These are phyloP conservation scores for Paraconiothyrium brasiliense DNA, from an alignment of 2,329 filamentous ascomycete genomes.

Conservation along the genomic window DNA sequence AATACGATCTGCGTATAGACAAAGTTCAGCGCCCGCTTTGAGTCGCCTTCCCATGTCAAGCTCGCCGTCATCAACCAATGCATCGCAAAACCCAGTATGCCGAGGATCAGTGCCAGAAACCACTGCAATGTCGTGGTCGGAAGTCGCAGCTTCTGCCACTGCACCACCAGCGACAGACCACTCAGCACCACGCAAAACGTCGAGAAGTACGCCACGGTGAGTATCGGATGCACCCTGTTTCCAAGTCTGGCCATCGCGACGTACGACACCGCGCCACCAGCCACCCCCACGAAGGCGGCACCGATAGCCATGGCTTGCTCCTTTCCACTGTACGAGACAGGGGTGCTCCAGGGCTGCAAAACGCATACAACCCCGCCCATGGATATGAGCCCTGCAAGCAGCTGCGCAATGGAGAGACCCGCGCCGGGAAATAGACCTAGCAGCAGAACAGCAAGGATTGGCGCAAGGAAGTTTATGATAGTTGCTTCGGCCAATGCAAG, in stretches of 20 bases:
- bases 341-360: slow-evolving; percentile 3
- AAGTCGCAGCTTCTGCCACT: not conserved
- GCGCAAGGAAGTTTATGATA: slow-evolving; percentile 9
- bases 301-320: not conserved
- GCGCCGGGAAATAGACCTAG: slow-evolving; percentile 1
- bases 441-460: slow-evolving; percentile 1
- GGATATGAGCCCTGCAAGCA: not conserved
- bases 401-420: not conserved
- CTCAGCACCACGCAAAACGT: slow-evolving; percentile 1
- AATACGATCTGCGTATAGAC: slow-evolving; percentile 12
- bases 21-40: slow-evolving; percentile 10
- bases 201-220: slow-evolving; percentile 5
- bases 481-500: not conserved
- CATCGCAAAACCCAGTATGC: slow-evolving; percentile 3
- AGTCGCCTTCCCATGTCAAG: slow-evolving; percentile 8
- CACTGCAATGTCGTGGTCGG: slow-evolving; percentile 6
- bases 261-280: not conserved
- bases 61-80: slow-evolving; percentile 10
- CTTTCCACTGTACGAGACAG: not conserved
- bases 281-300: not conserved
- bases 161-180: not conserved
- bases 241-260: not conserved
- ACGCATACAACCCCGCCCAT: slow-evolving; percentile 9
- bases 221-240: not conserved
- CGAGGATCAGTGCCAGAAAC: not conserved